These are phyloP conservation scores for Daucus carota DNA, from an alignment of 129 eudicot genomes.

Conservation along the genomic window DNA sequence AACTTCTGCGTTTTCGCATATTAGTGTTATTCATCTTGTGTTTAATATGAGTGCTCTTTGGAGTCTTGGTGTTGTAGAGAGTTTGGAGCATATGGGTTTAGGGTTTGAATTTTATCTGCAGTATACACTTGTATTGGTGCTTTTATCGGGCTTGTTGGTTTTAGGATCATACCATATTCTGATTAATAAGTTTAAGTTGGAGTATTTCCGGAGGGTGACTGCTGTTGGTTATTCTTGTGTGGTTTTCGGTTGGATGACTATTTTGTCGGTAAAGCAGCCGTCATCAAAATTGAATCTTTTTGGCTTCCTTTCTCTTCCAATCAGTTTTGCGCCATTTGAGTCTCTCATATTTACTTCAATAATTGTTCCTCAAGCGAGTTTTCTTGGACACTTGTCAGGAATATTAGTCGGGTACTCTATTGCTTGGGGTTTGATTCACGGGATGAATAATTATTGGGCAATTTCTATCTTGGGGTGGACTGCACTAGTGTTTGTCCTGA, in stretches of 20 bases:
- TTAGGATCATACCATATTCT: slow-evolving; percentile 68
- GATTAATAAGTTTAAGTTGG: slow-evolving; percentile 63
- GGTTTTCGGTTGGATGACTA: slow-evolving; percentile 99
- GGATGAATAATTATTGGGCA: slow-evolving; percentile 93
- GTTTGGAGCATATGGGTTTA: slow-evolving; percentile 66
- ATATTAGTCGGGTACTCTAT: slow-evolving; percentile 82
- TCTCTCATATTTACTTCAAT: slow-evolving; percentile 84
- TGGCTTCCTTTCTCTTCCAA: slow-evolving; percentile 84
- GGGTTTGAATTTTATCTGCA: slow-evolving; percentile 71
- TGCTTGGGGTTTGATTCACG: slow-evolving; percentile 93
- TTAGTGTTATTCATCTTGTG: slow-evolving; percentile 85
- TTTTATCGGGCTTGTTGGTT: slow-evolving; percentile 69
- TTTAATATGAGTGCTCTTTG: slow-evolving; percentile 98
- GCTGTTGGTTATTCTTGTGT: slow-evolving; percentile 99
- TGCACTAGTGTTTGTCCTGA: slow-evolving; percentile 49
- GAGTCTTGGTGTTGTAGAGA: slow-evolving; percentile 92
- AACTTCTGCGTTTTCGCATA: slow-evolving; percentile 92
- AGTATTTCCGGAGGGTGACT: slow-evolving; percentile 83
- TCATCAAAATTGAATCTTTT: slow-evolving; percentile 77
- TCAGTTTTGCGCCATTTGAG: slow-evolving; percentile 96
- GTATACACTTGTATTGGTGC: slow-evolving; percentile 64
- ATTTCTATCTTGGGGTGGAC: slow-evolving; percentile 75
- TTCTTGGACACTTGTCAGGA: slow-evolving; percentile 89
- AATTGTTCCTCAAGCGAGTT: slow-evolving; percentile 97
- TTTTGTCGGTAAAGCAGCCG: slow-evolving; percentile 81